These are phyloP conservation scores for Heterococcus sp. DNA, from an alignment of 108 stramenopile genomes.

Conservation along the genomic window DNA sequence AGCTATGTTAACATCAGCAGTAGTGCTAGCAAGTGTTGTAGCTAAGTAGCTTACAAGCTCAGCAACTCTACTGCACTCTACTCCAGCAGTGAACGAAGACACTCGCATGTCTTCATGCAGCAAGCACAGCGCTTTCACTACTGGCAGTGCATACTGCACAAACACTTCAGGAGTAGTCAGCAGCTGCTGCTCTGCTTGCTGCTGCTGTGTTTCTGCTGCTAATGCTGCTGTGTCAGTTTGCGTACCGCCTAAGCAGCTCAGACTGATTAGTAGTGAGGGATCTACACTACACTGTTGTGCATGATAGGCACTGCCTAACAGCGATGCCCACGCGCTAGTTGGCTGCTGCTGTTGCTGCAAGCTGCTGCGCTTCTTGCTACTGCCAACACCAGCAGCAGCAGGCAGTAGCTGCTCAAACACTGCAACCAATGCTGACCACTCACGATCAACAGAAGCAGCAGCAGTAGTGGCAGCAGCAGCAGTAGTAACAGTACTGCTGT, in stretches of 20 bases:
- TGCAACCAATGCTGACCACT: no score
- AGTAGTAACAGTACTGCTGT: slow-evolving; percentile 7
- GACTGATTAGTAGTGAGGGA: neutral
- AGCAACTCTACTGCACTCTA: neutral
- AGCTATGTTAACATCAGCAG: neutral
- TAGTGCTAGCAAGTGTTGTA: neutral
- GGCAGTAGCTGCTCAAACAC: no score
- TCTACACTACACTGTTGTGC: neutral
- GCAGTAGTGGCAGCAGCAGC: slow-evolving; percentile 16
- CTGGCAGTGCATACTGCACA: slow-evolving; percentile 2
- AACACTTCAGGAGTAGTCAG: neutral
- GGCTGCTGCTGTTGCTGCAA: neutral
- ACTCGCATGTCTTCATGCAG: slow-evolving; percentile 36
- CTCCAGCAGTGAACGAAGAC: neutral
- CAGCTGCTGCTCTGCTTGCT: neutral
- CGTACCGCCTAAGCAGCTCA: neutral
- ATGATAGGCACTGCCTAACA: slow-evolving; percentile 2
- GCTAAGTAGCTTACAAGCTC: neutral
- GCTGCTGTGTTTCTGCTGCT: neutral
- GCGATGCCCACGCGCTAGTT: slow-evolving; percentile 13
- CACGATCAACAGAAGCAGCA: no score
- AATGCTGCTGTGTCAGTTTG: neutral
- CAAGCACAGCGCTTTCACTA: slow-evolving; percentile 31
- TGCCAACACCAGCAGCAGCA: no score
- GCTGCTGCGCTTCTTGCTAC: no score